Conservation (phyloP, 2,329 filamentous ascomycete genomes). For the Colletotrichum costaricense region DNA sequence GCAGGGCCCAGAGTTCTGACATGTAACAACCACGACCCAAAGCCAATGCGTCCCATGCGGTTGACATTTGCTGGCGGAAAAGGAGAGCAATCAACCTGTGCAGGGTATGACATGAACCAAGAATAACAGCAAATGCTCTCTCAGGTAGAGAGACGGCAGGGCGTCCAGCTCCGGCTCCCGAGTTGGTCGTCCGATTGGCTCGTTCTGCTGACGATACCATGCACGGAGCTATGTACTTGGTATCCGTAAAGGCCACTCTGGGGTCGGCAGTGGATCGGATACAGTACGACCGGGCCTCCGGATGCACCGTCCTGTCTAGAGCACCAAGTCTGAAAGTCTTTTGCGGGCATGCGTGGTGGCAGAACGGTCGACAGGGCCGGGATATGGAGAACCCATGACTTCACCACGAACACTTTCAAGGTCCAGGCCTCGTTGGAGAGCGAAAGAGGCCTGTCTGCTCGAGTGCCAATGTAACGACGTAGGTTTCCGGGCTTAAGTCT, state of each 20-base stretch:
- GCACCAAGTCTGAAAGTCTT: conserved; percentile 1
- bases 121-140: background rate
- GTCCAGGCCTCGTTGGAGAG: background rate
- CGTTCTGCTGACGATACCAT: background rate
- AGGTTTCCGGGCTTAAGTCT: conserved; percentile 13
- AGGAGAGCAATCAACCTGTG: background rate
- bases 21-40: conserved; percentile 14
- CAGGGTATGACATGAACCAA: background rate
- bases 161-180: background rate
- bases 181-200: conserved; percentile 6
- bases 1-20: conserved; percentile 21
- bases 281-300: conserved; percentile 22
- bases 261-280: conserved; percentile 15
- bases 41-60: background rate
- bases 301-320: conserved; percentile 21
- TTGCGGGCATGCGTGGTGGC: background rate
- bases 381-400: background rate
- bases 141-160: background rate
- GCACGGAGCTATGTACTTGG: background rate
- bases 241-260: background rate
- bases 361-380: background rate
- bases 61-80: background rate
- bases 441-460: background rate
- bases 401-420: background rate
- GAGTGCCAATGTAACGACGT: conserved; percentile 6